Evolutionary conservation across 2,329 filamentous ascomycete species (phyloP).

Genomic region (Cadophora luteo-olivacea): DNA sequence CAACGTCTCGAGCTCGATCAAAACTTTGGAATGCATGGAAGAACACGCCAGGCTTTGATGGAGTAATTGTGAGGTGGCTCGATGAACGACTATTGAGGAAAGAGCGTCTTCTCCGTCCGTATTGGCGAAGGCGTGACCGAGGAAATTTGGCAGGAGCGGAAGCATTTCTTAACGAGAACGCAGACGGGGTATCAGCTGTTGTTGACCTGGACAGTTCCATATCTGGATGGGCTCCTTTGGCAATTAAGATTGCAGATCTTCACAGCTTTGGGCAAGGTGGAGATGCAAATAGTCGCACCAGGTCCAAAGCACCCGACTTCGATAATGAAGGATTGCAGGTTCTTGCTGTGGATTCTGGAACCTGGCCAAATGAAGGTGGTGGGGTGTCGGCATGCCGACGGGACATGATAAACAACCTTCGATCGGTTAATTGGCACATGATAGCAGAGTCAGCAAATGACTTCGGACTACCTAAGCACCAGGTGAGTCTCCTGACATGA

Average conservation of each 20-base stretch:
- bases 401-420: slow-evolving; percentile 55
- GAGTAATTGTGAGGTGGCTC: slow-evolving; percentile 53
- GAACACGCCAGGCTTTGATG: slow-evolving; percentile 51
- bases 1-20: slow-evolving; percentile 50
- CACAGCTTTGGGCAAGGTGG: slow-evolving; percentile 46
- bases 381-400: slow-evolving; percentile 57
- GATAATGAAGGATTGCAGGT: slow-evolving; percentile 49
- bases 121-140: slow-evolving; percentile 48
- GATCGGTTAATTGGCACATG: slow-evolving; percentile 57
- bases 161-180: slow-evolving; percentile 47
- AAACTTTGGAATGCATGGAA: slow-evolving; percentile 56
- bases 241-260: slow-evolving; percentile 46
- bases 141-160: slow-evolving; percentile 48
- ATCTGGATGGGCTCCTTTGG: slow-evolving; percentile 41
- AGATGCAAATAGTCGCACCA: slow-evolving; percentile 44
- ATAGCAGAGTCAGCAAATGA: slow-evolving; percentile 57
- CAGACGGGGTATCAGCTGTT: slow-evolving; percentile 41
- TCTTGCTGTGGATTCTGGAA: slow-evolving; percentile 45
- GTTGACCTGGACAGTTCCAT: slow-evolving; percentile 42
- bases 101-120: slow-evolving; percentile 47
- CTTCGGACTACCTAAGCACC: slow-evolving; percentile 55
- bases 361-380: slow-evolving; percentile 45
- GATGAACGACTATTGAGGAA: slow-evolving; percentile 47
- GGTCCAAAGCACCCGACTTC: slow-evolving; percentile 42
- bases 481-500: slow-evolving; percentile 32